Conservation (phyloP, 331 rosid species). For the Erythrophleum ivorense region DNA sequence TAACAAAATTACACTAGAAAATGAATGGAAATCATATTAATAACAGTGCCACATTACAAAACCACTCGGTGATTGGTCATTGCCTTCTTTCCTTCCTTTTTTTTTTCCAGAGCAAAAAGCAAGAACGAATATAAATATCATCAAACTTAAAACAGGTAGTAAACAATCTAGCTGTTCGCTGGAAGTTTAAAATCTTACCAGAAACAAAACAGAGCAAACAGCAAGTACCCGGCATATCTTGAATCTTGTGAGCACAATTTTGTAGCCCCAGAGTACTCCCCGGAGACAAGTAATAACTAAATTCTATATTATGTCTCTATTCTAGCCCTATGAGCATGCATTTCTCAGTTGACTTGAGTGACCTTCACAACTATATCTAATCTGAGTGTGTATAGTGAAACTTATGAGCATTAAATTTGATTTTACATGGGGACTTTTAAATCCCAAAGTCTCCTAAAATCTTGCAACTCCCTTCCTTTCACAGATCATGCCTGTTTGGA, state of each 20-base stretch:
- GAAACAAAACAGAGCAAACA: neutral
- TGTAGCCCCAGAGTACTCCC: conserved; percentile 28
- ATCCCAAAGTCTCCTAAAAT: neutral
- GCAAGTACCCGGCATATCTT: neutral
- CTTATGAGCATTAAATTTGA: neutral
- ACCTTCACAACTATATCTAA: neutral
- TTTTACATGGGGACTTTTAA: neutral
- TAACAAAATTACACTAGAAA: neutral
- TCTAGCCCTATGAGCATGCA: neutral
- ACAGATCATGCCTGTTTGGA: neutral
- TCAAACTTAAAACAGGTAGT: conserved; percentile 3
- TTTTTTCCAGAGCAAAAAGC: neutral
- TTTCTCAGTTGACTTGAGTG: neutral
- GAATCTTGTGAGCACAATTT: conserved; percentile 15
- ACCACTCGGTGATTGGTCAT: neutral
- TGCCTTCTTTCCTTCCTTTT: neutral
- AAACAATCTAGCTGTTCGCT: neutral
- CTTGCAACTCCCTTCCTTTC: neutral
- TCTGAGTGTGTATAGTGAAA: neutral
- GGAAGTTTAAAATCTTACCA: conserved; percentile 19
- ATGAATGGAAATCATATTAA: neutral
- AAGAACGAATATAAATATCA: neutral
- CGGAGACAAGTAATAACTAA: conserved; percentile 1
- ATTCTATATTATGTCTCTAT: neutral
- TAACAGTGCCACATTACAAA: neutral